Base-by-base conservation (phyloP, 345 rosid species). In the Eucalyptus pumila region DNA sequence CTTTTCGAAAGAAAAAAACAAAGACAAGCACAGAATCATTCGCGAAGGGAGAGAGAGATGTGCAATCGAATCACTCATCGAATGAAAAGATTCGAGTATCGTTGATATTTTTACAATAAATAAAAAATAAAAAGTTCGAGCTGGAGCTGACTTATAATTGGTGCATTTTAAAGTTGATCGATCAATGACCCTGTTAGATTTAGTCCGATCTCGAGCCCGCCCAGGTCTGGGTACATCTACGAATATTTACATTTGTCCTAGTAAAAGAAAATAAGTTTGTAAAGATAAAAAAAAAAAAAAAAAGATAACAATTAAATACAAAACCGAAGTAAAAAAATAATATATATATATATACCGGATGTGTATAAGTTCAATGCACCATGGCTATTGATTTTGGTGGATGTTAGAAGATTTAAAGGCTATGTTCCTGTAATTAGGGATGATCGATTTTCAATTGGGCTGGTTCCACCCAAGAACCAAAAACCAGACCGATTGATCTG, bases 401-500 rank as follows among this genome's bases (percentile, higher is more conserved):
- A 27, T 27, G 16, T 60, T 60, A 60, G 4, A 13, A 12, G 32
- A 60, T 27, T 27, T 60, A 60, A 27, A 60, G 69, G 32, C 8
- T 12, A 60, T 2, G 62, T 56, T 24, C 14, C 16, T 27, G 12
- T 0, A 27, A 2, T 27, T 27, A 27, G 16, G 69, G 2, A 4
- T 27, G 32, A 6, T 60, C 1, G 8, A 7, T 60, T 60, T 27
- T 8, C 3, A 11, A 1, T 60, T 60, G 15, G 67, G 67, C 4
- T 5, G 1, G 7, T 26, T 24, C n/a, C 65, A 58, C 3, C n/a
- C 65, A 24, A 26, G n/a, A 58, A 24, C 30, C 0, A 58, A 7
- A 26, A 58, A 58, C 3, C 1, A 26, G 1, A 26, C 7, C 3
- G 0, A 12, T 60, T 11, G 16, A 11, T 60, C 4, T 0, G 0